Base-by-base conservation (phyloP, 352 stramenopile genomes). In the Globisporangium mamillatum region DNA sequence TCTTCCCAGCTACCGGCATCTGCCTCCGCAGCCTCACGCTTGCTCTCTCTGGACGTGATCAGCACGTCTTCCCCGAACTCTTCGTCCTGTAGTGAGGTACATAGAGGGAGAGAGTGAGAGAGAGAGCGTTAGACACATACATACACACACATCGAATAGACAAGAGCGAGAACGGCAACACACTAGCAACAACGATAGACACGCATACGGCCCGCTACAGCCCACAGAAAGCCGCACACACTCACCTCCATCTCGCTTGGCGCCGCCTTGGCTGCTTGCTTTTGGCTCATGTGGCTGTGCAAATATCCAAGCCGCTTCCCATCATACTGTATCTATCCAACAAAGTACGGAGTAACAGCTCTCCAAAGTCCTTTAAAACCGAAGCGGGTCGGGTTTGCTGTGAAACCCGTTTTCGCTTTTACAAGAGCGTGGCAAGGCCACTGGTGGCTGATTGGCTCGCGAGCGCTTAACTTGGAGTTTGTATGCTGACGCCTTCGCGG, bases 61-160 rank as follows among this genome's bases (percentile, higher is more conserved):
- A 94, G 71, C 70, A 94, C 83, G 53, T 93, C 84, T 53, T 92
- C 85, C 2, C 85, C 85, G 64, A 93, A 94, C 29, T 93, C 87
- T 60, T 92, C 85, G 74, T 94, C 87, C 78, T 92, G 67, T 14
- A 18, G 12, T 9, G 5, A 24, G 3, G 20, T n/a, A 32, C 4
- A 32, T 32, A 32, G 29, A 29, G 27, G 4, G 27, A 29, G 27
- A 29, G 27, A 3, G 20, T 50, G 41, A 29, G 27, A 3, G 20
- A 62, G 41, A 16, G 29, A 61, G 12, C 18, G 16, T n/a, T 9
- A 22, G 20, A 60, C 2, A 12, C 55, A 60, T 12, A 60, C 18
- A n/a, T 8, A 60, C 62, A 72, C 71, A 48, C 18, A 65, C 27
- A 52, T 67, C 24, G 32, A 36, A 8, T 5, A 46, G 38, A 7